Percentiles rank a stretch among this genome's conserved stretches.
Evolutionary conservation across 2,329 filamentous ascomycete genomes (phyloP).

Genomic region (Exophiala alcalophila): DNA sequence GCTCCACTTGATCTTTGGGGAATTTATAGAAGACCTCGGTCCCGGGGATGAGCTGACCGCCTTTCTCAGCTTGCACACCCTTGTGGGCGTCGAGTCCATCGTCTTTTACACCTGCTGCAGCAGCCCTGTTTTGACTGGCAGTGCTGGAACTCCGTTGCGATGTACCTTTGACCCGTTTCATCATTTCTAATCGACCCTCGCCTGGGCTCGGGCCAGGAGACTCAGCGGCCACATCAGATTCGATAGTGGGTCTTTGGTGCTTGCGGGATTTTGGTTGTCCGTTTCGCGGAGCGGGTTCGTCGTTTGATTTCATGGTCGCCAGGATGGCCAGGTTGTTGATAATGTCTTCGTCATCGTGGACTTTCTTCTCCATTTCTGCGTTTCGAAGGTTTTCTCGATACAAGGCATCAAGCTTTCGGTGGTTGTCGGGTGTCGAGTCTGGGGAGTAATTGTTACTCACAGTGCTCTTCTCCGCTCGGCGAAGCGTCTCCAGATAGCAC

Average conservation of each 20-base stretch:
- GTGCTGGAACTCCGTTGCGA: slow-evolving; percentile 38
- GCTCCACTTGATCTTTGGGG: slow-evolving; percentile 50
- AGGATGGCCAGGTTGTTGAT: slow-evolving; percentile 51
- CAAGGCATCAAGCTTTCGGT: slow-evolving; percentile 41
- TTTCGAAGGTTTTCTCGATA: slow-evolving; percentile 48
- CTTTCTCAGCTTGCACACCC: slow-evolving; percentile 44
- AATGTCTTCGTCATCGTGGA: slow-evolving; percentile 50
- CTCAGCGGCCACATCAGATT: slow-evolving; percentile 45
- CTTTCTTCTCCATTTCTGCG: slow-evolving; percentile 48
- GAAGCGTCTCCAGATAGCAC: no score
- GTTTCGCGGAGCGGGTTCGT: slow-evolving; percentile 43
- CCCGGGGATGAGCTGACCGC: slow-evolving; percentile 44
- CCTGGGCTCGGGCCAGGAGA: slow-evolving; percentile 45
- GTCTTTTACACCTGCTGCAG: slow-evolving; percentile 42
- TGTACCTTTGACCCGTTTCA: slow-evolving; percentile 44
- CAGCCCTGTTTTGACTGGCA: slow-evolving; percentile 28
- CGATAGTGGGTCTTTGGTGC: slow-evolving; percentile 37
- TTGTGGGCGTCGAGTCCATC: slow-evolving; percentile 41
- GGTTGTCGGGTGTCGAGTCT: slow-evolving; percentile 27
- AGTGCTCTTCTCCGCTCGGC: no score
- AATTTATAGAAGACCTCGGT: slow-evolving; percentile 52
- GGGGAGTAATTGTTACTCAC: slow-evolving; percentile 1
- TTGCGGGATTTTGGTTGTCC: slow-evolving; percentile 46
- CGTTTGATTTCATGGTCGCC: slow-evolving; percentile 48
- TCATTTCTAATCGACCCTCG: slow-evolving; percentile 40